Evolutionary conservation across 805 yeast species (phyloP).

Genomic region (Huiozyma naganishii): DNA sequence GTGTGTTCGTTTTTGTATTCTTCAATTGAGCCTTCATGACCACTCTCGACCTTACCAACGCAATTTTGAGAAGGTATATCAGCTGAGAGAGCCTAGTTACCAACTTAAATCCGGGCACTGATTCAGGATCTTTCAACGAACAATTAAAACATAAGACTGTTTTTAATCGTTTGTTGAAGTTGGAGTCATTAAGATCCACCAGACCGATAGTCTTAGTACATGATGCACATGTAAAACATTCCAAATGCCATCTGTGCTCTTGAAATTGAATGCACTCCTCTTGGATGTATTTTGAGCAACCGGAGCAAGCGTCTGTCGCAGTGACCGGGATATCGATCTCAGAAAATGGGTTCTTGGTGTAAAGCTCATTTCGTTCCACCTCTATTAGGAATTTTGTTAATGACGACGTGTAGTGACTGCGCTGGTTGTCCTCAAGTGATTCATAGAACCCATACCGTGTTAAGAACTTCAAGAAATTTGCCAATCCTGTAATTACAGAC

Average conservation of each 20-base stretch:
- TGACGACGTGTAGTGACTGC: slow-evolving; percentile 46
- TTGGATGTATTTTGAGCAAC: slow-evolving; percentile 71
- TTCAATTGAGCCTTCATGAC: slow-evolving; percentile 39
- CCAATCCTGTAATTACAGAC: slow-evolving; percentile 78
- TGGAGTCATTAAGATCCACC: slow-evolving; percentile 35
- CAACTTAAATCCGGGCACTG: slow-evolving; percentile 43
- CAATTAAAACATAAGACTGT: slow-evolving; percentile 54
- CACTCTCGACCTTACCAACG: slow-evolving; percentile 59
- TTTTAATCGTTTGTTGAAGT: slow-evolving; percentile 31
- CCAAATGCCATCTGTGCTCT: slow-evolving; percentile 69
- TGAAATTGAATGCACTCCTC: slow-evolving; percentile 59
- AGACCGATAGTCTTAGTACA: slow-evolving; percentile 39
- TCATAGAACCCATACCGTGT: slow-evolving; percentile 71
- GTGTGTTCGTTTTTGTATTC: slow-evolving; percentile 2
- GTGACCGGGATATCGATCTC: slow-evolving; percentile 40
- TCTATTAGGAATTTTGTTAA: slow-evolving; percentile 51
- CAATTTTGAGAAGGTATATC: slow-evolving; percentile 69
- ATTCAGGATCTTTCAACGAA: slow-evolving; percentile 39
- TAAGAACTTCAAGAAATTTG: slow-evolving; percentile 81
- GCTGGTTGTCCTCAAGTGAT: slow-evolving; percentile 58
- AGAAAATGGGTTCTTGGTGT: slow-evolving; percentile 28
- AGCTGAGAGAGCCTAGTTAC: slow-evolving; percentile 67
- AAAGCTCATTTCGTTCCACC: slow-evolving; percentile 36
- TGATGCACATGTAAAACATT: slow-evolving; percentile 56
- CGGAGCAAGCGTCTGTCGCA: slow-evolving; percentile 66